phyloP scores from a whole-genome alignment of 768 basidiomycete genomes.

The Amanita phalloides region DNA sequence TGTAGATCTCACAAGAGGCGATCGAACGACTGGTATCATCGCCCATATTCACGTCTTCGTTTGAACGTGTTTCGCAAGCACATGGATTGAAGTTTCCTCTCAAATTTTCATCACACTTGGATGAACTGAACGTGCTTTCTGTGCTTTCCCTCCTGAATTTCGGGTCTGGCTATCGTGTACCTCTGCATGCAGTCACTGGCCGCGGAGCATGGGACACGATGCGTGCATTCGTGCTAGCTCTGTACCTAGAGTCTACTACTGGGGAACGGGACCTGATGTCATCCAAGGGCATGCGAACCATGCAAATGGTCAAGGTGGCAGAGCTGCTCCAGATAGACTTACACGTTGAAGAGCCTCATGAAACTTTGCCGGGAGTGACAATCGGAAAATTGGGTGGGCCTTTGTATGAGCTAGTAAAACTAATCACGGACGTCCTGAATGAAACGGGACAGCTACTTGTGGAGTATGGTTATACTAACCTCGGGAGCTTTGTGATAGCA shows the following conservation, averaged over 20 bases:
- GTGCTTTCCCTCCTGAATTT: slow-evolving; percentile 76
- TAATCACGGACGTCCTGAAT: slow-evolving; percentile 51
- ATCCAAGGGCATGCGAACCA: slow-evolving; percentile 50
- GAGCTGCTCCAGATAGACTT: slow-evolving; percentile 62
- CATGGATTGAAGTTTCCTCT: slow-evolving; percentile 76
- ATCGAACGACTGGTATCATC: slow-evolving; percentile 58
- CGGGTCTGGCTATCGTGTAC: slow-evolving; percentile 68
- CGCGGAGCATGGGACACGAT: slow-evolving; percentile 83
- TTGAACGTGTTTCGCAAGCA: slow-evolving; percentile 44
- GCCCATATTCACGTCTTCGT: slow-evolving; percentile 50
- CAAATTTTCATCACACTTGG: slow-evolving; percentile 58
- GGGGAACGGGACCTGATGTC: slow-evolving; percentile 52
- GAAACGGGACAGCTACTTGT: slow-evolving; percentile 65
- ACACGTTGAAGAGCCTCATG: slow-evolving; percentile 63
- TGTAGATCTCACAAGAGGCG: slow-evolving; percentile 44
- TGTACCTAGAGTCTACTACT: slow-evolving; percentile 56
- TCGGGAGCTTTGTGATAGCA: slow-evolving; percentile 69
- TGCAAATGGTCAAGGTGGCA: slow-evolving; percentile 49
- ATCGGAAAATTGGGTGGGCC: slow-evolving; percentile 73
- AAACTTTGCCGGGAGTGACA: slow-evolving; percentile 52
- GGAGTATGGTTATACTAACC: slow-evolving; percentile 47
- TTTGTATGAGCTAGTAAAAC: slow-evolving; percentile 59
- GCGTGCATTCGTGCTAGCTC: slow-evolving; percentile 57
- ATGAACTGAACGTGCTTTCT: slow-evolving; percentile 78
- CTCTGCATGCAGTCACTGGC: slow-evolving; percentile 60